Conservation (phyloP, 495 filamentous ascomycete species). For the Aspergillus homomorphus region DNA sequence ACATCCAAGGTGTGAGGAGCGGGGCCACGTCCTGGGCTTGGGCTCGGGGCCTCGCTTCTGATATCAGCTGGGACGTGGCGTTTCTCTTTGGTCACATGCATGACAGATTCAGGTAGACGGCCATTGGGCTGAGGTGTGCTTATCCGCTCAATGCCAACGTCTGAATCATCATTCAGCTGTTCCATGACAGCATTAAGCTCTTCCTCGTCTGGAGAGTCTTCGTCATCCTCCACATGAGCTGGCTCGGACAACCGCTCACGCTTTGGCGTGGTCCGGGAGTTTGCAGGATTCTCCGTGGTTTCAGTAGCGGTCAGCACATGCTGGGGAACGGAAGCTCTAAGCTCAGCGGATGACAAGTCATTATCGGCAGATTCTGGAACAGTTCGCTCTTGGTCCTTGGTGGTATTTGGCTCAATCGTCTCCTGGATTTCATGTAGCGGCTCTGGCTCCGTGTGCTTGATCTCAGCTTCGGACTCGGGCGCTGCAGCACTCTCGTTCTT, state of each 20-base stretch:
- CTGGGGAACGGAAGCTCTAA: slow-evolving; percentile 50
- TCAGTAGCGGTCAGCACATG: slow-evolving; percentile 45
- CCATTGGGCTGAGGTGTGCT: slow-evolving; percentile 47
- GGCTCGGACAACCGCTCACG: slow-evolving; percentile 14
- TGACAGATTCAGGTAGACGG: slow-evolving; percentile 33
- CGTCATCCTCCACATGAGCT: slow-evolving; percentile 21
- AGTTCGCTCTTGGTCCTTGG: slow-evolving; percentile 15
- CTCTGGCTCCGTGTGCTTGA: slow-evolving; percentile 10
- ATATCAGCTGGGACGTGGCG: slow-evolving; percentile 53
- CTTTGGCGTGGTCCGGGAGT: slow-evolving; percentile 22
- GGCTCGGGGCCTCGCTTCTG: slow-evolving; percentile 72
- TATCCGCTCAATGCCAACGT: slow-evolving; percentile 65
- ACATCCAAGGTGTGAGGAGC: slow-evolving; percentile 43
- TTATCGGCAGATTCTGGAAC: neutral
- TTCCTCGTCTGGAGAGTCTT: slow-evolving; percentile 59
- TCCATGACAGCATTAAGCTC: slow-evolving; percentile 87
- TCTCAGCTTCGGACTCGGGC: slow-evolving; percentile 30
- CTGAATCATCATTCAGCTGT: slow-evolving; percentile 69
- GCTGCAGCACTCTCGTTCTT: slow-evolving; percentile 37
- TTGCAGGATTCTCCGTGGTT: slow-evolving; percentile 31
- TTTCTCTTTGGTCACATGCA: slow-evolving; percentile 51
- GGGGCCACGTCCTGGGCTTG: slow-evolving; percentile 62
- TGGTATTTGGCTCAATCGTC: neutral
- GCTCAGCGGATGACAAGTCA: slow-evolving; percentile 20
- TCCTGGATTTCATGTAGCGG: neutral